A percentile compares a stretch with the other conserved stretches of the same genome.
Conservation (phyloP, 805 yeast genomes). For the Metschnikowia gruessii region DNA sequence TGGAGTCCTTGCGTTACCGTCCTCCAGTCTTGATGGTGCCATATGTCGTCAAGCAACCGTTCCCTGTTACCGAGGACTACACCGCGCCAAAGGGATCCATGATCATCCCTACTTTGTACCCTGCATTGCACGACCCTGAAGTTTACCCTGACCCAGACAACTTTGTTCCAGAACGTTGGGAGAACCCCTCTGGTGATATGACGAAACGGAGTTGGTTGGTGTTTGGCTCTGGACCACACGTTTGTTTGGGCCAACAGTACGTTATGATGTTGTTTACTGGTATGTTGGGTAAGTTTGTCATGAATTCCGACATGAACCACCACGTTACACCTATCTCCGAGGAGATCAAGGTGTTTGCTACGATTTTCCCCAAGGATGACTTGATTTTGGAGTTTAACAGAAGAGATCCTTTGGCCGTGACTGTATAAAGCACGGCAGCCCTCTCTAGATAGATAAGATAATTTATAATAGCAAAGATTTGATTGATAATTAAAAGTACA, state of each 20-base stretch:
- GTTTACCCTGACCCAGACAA: slow-evolving; percentile 93
- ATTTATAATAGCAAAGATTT: background rate
- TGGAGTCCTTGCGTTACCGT: slow-evolving; percentile 88
- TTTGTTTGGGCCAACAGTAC: slow-evolving; percentile 91
- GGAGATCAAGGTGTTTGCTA: slow-evolving; percentile 93
- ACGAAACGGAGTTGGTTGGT: slow-evolving; percentile 92
- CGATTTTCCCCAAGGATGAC: slow-evolving; percentile 97
- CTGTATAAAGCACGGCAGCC: background rate
- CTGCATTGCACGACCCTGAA: slow-evolving; percentile 96
- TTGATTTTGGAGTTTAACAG: slow-evolving; percentile 70
- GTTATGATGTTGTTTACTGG: slow-evolving; percentile 88
- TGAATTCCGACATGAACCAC: slow-evolving; percentile 79
- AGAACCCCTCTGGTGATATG: slow-evolving; percentile 69
- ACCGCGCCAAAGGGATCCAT: slow-evolving; percentile 96
- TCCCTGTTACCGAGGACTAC: slow-evolving; percentile 79
- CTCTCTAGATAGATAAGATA: background rate
- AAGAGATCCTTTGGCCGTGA: slow-evolving; percentile 50
- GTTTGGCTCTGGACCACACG: slow-evolving; percentile 96
- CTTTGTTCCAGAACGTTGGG: slow-evolving; percentile 97
- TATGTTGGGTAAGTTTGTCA: slow-evolving; percentile 84
- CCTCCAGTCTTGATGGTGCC: slow-evolving; percentile 99
- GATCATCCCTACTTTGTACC: slow-evolving; percentile 94
- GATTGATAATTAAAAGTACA: too few species aligned
- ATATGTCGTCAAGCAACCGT: slow-evolving; percentile 82
- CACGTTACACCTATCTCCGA: slow-evolving; percentile 81